Base-by-base conservation (phyloP, 352 stramenopile species). In the Phytophthora hybrid region DNA sequence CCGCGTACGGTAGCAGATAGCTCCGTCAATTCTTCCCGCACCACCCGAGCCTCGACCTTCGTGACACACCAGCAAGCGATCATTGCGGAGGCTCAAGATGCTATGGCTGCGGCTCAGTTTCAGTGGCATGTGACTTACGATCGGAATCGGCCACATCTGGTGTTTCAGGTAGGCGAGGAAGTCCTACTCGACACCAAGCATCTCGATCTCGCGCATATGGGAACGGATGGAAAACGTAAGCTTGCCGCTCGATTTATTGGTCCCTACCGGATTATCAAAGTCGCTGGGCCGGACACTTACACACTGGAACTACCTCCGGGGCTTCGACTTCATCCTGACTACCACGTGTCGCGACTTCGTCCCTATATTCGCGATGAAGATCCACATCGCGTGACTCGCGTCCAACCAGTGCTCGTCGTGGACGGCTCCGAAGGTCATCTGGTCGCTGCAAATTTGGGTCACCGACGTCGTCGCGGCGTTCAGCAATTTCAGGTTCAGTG, bases 401-500 rank as follows among this genome's bases (percentile, higher is more conserved):
- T 51, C 1, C 55, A 32, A 21, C n/a, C n/a, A 13, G 7, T 65
- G 2, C 41, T 65, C 5, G 26, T n/a, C 0, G 44, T 44, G 1
- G 59, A 65, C 18, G 59, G 44, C 3, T 47, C 44, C 4, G 52
- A 46, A 31, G 62, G 62, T n/a, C 41, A 69, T 46, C 39, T 61
- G 0, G 52, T 69, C 5, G 1, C n/a, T 3, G 18, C 46, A 4
- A 57, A 63, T 23, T 23, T 21, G 1, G 11, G 19, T 4, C 53
- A 69, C 14, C 53, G 53, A 9, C 19, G 18, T 6, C 49, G 19
- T 19, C 21, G 29, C 1, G 31, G 49, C 7, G 26, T 49, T 2
- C 29, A 19, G 1, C 31, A 66, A 46, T 59, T 58, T 31, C 21
- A 21, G 8, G 60, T 59, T 16, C 9, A 18, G 2, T 66, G 47